Evolutionary conservation across 2,329 filamentous ascomycete species (phyloP), one percentile per base, ranked within the genome.

Genomic region (Aspergillus chevalieri): DNA sequence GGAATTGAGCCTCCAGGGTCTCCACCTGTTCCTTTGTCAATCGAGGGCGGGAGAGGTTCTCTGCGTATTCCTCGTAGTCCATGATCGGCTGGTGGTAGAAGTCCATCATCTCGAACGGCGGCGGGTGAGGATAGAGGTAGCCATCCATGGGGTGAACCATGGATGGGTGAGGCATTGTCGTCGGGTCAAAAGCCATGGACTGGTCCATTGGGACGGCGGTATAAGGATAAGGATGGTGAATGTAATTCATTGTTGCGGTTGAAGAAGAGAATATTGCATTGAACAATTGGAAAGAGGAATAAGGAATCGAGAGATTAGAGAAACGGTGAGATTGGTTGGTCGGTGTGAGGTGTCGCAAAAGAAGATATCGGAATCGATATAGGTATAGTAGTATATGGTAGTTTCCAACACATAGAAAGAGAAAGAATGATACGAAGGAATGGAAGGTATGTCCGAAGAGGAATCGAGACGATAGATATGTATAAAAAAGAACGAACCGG

Each of bases 1-100:
- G 72, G 51, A 77, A 78, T 48, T 77, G 72, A 38, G 68, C 65
- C 57, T 78, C 75, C 22, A 78, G 58, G 3, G 72, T 73, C 55
- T 75, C 74, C 36, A 77, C 72, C 64, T 78, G 75, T 51, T 78
- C 75, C 53, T 76, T 76, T 51, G 75, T 77, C 57, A 78, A 68
- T 34, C 75, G 69, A 9, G 74, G 74, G 14, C 74, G 68, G 14
- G 73, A 75, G 38, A 75, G 62, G 53, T 73, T 74, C 57, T 78
- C 74, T 33, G 71, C 63, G 51, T 69, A 70, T 59, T 76, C 74
- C 39, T 76, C 74, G 49, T 71, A 73, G 49, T 76, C 71, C 62
- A 70, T 64, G 49, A 67, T 65, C 36, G 69, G 63, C 47, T 70
- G 65, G 49, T 65, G 64, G 45, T 70, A 71, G 53, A 69, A 72